Percentiles rank a stretch among this genome's conserved stretches.
These are phyloP conservation scores for Diddensiella transvaalensis DNA, from an alignment of 805 yeast genomes.

Conservation along the genomic window DNA sequence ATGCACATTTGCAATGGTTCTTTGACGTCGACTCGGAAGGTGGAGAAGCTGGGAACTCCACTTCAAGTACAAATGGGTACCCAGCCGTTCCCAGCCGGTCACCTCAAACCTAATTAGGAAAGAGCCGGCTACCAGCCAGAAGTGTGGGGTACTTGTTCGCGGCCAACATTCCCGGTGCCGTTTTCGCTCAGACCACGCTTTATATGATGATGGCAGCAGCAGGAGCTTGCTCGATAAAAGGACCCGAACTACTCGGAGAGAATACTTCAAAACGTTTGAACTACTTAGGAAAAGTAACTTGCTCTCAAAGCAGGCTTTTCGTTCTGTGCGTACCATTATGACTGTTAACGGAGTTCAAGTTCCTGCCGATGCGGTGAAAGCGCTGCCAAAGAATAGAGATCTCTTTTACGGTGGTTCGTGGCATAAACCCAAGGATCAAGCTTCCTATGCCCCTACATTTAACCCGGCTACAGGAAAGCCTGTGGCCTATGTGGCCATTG, in stretches of 20 bases:
- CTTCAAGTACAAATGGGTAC: too few species aligned
- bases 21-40: too few species aligned
- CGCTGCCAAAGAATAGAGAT: slow-evolving; percentile 2
- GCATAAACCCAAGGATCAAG: slow-evolving; percentile 3
- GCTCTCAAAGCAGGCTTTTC: too few species aligned
- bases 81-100: too few species aligned
- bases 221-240: not conserved
- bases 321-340: not conserved
- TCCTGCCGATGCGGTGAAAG: slow-evolving; percentile 1
- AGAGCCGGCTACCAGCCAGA: too few species aligned
- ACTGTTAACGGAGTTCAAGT: slow-evolving; percentile 3
- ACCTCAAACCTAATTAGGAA: too few species aligned
- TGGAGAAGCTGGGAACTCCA: too few species aligned
- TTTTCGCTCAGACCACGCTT: not conserved
- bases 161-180: not conserved
- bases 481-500: slow-evolving; percentile 66
- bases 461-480: slow-evolving; percentile 45
- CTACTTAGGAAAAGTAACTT: too few species aligned
- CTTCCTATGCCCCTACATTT: slow-evolving; percentile 1
- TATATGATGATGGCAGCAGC: not conserved
- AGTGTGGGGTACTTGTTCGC: slow-evolving; percentile 1
- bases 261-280: too few species aligned
- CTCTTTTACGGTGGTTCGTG: slow-evolving; percentile 5
- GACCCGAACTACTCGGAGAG: not conserved
- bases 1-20: too few species aligned